Percentiles rank a stretch among this genome's conserved stretches.
Evolutionary conservation across 2,329 filamentous ascomycete species (phyloP).

Genomic region (Fusarium acutatum): DNA sequence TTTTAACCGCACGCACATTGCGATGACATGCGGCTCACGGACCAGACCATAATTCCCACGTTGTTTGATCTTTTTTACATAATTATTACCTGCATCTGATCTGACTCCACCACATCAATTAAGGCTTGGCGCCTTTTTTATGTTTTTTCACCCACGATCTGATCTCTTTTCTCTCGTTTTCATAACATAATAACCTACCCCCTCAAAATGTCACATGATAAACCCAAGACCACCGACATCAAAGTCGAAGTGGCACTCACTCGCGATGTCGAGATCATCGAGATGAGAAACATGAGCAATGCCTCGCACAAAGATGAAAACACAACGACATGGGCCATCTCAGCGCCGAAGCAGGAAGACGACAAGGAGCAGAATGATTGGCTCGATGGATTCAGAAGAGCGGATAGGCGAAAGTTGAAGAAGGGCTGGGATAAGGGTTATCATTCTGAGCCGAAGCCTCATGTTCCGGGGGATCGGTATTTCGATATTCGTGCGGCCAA

Average conservation of each 20-base stretch:
- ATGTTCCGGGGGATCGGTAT: constrained; percentile 51
- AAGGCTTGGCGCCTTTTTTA: constrained; percentile 7
- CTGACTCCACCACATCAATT: constrained; percentile 2
- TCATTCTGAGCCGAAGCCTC: constrained; percentile 21
- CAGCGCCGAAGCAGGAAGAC: constrained; percentile 8
- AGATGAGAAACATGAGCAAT: constrained; percentile 21
- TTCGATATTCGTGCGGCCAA: constrained; percentile 67
- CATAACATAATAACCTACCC: neutral
- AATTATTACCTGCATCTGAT: constrained; percentile 17
- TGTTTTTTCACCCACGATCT: neutral
- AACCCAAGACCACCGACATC: constrained; percentile 28
- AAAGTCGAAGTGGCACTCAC: constrained; percentile 29
- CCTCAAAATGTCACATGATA: constrained; percentile 25
- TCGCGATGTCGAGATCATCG: constrained; percentile 28
- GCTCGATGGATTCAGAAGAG: constrained; percentile 37
- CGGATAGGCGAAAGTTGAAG: constrained; percentile 28
- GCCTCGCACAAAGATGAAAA: constrained; percentile 4
- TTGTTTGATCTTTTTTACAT: neutral
- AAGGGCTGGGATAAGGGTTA: constrained; percentile 37
- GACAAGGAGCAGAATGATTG: constrained; percentile 23
- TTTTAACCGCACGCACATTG: neutral
- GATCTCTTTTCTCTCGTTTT: neutral
- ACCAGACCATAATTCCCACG: constrained; percentile 7
- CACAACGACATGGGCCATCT: constrained; percentile 20
- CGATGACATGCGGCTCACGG: constrained; percentile 16